These are phyloP conservation scores for Suillus spraguei DNA, from an alignment of 768 basidiomycete genomes.

Conservation along the genomic window DNA sequence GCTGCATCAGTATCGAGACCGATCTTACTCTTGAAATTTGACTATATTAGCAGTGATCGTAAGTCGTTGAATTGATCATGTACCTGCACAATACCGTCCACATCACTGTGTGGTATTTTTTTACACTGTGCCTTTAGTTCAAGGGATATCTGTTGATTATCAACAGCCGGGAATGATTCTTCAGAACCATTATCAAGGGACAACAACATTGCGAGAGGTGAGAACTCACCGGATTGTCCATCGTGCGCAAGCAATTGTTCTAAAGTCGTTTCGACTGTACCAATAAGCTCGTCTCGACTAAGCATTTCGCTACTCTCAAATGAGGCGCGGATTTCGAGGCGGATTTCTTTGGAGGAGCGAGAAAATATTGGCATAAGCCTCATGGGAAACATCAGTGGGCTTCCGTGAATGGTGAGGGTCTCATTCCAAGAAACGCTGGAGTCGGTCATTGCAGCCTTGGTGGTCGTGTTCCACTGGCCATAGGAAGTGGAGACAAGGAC, in stretches of 20 bases:
- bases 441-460: not conserved
- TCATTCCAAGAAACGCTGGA: not conserved
- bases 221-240: not conserved
- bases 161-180: not conserved
- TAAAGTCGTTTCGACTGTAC: not conserved
- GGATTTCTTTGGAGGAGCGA: not conserved
- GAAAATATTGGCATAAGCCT: not conserved
- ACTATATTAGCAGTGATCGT: not conserved
- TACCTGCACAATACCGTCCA: not conserved
- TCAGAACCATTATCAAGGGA: not conserved
- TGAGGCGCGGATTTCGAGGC: not conserved
- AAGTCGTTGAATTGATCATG: not conserved
- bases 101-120: not conserved
- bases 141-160: not conserved
- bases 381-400: not conserved
- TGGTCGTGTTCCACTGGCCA: not conserved
- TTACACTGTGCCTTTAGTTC: not conserved
- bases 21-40: not conserved
- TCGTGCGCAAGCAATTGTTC: not conserved
- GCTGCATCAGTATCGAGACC: not conserved
- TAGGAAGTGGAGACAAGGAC: not conserved
- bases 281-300: not conserved
- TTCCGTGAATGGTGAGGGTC: not conserved
- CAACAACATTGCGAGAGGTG: not conserved
- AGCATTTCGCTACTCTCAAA: not conserved